Evolutionary conservation across 805 yeast species (phyloP), one percentile per base, ranked within the genome.

Genomic region (Wickerhamomyces subpelliculosus): DNA sequence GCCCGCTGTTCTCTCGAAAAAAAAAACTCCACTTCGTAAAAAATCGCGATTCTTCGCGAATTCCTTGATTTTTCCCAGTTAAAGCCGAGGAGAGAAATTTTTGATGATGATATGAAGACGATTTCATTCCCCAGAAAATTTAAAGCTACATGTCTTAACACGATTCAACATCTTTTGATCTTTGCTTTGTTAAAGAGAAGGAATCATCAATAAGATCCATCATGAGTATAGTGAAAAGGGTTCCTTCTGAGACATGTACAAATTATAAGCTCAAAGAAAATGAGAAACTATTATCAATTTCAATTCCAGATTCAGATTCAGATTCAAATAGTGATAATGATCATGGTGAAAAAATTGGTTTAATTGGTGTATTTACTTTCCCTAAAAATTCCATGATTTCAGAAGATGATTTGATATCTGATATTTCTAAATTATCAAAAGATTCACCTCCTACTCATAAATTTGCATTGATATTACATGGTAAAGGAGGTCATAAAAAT

Each of bases 401-500:
- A 12, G 54, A 49, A 18, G 45, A 42, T 3, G 48, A 46, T 27
- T 32, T 49, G n/a, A 25, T 39, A 3, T 32, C 22, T 8, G 40
- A 31, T 11, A 42, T 44, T 14, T 19, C 36, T 44, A 4, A 33
- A 43, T 12, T 20, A 23, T 0, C 45, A 39, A 36, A 27, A 45
- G 5, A 43, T 47, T 36, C 57, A 23, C 63, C 64, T 9, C 58
- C 68, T 7, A 69, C 73, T 7, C 69, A 64, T 40, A 68, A 72
- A 42, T 65, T 73, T 28, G 86, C 80, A 0, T 54, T 88, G 6
- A 53, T 88, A 14, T 47, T 78, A n/a, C 97, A 89, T 56, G 97
- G 97, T 2, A 82, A 75, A 44, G 89, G 80, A 1, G 94, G 95
- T 0, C 94, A 89, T 55, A 75, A 86, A 47, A 75, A 84, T 62